A percentile compares a stretch with the other conserved stretches of the same genome.
phyloP scores from a whole-genome alignment of 179 eudicot genomes.

The Silene vulgaris region DNA sequence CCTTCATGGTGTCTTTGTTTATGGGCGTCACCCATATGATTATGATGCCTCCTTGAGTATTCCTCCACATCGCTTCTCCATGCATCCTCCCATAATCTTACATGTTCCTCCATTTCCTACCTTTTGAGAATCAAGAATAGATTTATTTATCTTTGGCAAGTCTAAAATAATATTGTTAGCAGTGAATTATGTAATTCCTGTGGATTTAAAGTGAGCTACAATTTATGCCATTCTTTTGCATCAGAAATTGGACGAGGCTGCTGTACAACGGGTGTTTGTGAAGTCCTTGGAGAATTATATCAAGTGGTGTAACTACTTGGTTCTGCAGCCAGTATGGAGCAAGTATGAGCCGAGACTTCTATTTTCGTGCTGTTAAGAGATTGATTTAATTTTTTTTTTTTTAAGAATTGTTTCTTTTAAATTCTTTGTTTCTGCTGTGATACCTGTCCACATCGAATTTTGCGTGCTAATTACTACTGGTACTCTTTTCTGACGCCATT shows the following conservation, averaged over 20 bases:
- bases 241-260: constrained; percentile 96
- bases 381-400: neutral
- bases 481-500: neutral
- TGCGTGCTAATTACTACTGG: neutral
- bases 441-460: neutral
- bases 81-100: neutral
- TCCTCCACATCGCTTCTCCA: neutral
- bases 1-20: neutral
- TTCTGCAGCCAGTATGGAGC: constrained; percentile 83
- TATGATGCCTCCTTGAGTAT: neutral
- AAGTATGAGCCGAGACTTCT: constrained; percentile 40
- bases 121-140: neutral
- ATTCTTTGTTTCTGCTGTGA: constrained; percentile 5
- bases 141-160: neutral
- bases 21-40: neutral
- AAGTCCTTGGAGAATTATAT: constrained; percentile 93
- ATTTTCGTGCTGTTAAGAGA: neutral
- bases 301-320: constrained; percentile 90
- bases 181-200: neutral
- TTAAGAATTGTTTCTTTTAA: neutral
- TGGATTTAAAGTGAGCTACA: neutral
- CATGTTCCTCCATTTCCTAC: neutral
- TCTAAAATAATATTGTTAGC: neutral
- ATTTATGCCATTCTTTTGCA: constrained; percentile 25
- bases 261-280: constrained; percentile 67